Percentiles rank a stretch among this genome's conserved stretches.
These are phyloP conservation scores for Tuber microsphaerosporum DNA, from an alignment of 495 filamentous ascomycete genomes.

Conservation along the genomic window DNA sequence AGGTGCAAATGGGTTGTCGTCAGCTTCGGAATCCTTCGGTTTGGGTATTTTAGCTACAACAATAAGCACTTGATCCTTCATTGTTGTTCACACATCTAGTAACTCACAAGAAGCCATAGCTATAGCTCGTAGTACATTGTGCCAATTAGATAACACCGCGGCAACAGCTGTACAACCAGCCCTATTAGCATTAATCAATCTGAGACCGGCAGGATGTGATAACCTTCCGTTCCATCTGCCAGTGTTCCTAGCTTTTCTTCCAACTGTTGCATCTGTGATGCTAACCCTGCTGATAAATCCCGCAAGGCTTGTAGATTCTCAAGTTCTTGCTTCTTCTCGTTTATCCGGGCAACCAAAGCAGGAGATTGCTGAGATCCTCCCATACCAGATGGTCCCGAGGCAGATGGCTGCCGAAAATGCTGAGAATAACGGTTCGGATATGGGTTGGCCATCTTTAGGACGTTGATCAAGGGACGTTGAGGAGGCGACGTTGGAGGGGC, in stretches of 20 bases:
- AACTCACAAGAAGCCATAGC: slow-evolving; percentile 85
- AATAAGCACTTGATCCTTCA: slow-evolving; percentile 9
- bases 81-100: slow-evolving; percentile 9
- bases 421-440: slow-evolving; percentile 51
- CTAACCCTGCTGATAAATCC: slow-evolving; percentile 78
- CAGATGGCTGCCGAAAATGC: slow-evolving; percentile 57
- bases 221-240: slow-evolving; percentile 88
- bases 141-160: slow-evolving; percentile 87
- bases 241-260: slow-evolving; percentile 82
- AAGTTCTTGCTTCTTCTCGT: slow-evolving; percentile 87
- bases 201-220: slow-evolving; percentile 5
- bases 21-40: slow-evolving; percentile 48
- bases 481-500: slow-evolving; percentile 1
- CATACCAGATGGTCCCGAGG: slow-evolving; percentile 39
- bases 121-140: slow-evolving; percentile 86
- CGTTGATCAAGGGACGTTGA: neutral
- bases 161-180: slow-evolving; percentile 63
- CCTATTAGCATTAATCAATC: slow-evolving; percentile 21
- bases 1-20: slow-evolving; percentile 35
- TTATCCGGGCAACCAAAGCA: slow-evolving; percentile 74
- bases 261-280: slow-evolving; percentile 81
- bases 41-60: slow-evolving; percentile 53
- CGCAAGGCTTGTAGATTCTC: slow-evolving; percentile 80
- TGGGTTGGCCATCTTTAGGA: slow-evolving; percentile 22
- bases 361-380: slow-evolving; percentile 60